phyloP scores from a whole-genome alignment of 495 filamentous ascomycete species.

The Amphirosellinia nigrospora region DNA sequence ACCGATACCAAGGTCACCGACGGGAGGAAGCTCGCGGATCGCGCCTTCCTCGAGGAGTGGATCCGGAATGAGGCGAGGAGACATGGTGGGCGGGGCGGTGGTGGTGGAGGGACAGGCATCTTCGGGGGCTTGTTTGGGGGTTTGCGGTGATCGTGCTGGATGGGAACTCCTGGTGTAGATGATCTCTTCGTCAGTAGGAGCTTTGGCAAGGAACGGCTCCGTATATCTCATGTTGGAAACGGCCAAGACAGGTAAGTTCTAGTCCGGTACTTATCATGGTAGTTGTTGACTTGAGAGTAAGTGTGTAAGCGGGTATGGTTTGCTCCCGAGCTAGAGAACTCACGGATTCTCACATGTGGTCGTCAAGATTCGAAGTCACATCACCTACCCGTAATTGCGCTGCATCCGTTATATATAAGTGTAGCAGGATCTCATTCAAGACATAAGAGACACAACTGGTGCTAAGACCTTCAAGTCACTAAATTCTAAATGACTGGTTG shows the following conservation, averaged over 20 bases:
- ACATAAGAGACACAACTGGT: neutral
- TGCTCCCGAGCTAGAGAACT: neutral
- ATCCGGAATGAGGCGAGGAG: conserved; percentile 63
- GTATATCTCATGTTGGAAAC: neutral
- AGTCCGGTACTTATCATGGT: neutral
- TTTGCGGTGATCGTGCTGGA: conserved; percentile 30
- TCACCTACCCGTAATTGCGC: neutral
- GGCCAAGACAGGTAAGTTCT: neutral
- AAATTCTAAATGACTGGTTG: neutral
- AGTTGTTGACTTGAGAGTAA: neutral
- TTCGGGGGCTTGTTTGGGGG: conserved; percentile 56
- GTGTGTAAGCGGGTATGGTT: too few relatives aligned
- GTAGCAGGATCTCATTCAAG: neutral
- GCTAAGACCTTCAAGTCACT: neutral
- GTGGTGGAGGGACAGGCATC: conserved; percentile 43
- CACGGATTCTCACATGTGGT: neutral
- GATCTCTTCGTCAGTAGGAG: neutral
- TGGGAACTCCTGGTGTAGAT: neutral
- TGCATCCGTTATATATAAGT: neutral
- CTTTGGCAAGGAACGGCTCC: neutral
- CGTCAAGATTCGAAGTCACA: neutral
- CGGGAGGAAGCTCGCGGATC: conserved; percentile 59
- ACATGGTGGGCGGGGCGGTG: conserved; percentile 53
- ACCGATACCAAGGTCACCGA: conserved; percentile 59
- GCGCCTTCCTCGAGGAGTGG: conserved; percentile 64